Conservation (phyloP, 441 rosid genomes). For the Hura crepitans region DNA sequence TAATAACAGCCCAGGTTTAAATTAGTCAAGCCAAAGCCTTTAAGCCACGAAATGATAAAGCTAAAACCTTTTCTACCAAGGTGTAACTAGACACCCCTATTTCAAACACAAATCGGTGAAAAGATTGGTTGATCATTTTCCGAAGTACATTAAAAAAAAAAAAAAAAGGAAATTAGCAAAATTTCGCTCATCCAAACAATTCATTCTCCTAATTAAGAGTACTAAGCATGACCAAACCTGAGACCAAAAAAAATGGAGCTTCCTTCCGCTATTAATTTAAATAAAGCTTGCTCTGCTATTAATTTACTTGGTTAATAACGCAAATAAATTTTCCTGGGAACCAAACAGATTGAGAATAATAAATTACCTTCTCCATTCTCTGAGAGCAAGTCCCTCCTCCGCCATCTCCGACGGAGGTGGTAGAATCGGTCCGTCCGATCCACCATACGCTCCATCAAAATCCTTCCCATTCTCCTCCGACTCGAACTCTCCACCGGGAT, state of each 20-base stretch:
- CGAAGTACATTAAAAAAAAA: background rate
- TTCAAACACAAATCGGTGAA: background rate
- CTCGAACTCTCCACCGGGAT: conserved; percentile 25
- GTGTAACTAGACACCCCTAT: background rate
- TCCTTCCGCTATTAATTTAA: background rate
- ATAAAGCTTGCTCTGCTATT: background rate
- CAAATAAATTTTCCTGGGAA: background rate
- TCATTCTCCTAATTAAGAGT: background rate
- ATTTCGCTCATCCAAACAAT: conserved; percentile 1
- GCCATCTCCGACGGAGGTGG: conserved; percentile 57
- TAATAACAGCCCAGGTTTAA: background rate
- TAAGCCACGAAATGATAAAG: background rate
- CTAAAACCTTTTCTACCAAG: background rate
- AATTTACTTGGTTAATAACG: background rate
- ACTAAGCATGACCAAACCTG: background rate
- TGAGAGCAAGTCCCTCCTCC: conserved; percentile 59
- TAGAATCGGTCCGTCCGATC: conserved; percentile 50
- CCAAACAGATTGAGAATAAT: background rate
- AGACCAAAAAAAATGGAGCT: background rate
- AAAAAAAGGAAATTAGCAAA: background rate
- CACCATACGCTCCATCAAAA: conserved; percentile 34
- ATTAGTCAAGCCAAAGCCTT: background rate
- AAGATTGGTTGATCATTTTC: background rate
- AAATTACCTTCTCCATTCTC: conserved; percentile 72
- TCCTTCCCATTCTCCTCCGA: conserved; percentile 31